Percentiles rank a stretch among this genome's conserved stretches.
phyloP scores from a whole-genome alignment of 2,329 filamentous ascomycete species.

The Sporothrix brunneoviolacea region DNA sequence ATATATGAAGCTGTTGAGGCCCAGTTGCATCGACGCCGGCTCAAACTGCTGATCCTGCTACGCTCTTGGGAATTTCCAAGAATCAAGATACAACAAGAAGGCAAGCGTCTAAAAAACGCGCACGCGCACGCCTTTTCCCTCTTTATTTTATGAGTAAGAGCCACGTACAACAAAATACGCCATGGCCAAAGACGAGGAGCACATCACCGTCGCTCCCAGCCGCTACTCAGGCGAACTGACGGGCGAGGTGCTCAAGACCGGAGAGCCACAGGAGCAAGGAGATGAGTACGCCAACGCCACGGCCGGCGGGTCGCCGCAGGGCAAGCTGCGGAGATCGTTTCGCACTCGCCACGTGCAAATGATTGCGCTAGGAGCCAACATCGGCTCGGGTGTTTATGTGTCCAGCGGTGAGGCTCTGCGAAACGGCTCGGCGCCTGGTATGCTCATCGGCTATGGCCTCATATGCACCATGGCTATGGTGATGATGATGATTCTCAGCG shows the following conservation, averaged over 20 bases:
- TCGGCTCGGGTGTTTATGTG: slow-evolving; percentile 16
- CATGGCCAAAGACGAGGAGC: slow-evolving; percentile 9
- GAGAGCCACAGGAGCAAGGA: slow-evolving; percentile 8
- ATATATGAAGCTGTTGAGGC: too few species aligned
- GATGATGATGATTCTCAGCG: slow-evolving; percentile 15
- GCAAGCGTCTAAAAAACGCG: too few species aligned
- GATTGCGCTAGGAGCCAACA: slow-evolving; percentile 18
- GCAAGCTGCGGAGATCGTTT: slow-evolving; percentile 11
- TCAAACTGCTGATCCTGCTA: too few species aligned
- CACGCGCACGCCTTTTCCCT: too few species aligned
- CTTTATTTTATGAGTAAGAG: too few species aligned
- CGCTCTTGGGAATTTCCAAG: too few species aligned
- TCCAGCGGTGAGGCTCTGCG: slow-evolving; percentile 35
- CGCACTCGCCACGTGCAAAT: slow-evolving; percentile 17
- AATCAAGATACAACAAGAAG: too few species aligned
- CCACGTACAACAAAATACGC: too few species aligned
- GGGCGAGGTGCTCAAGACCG: slow-evolving; percentile 12
- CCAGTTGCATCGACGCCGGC: too few species aligned
- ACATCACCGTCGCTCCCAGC: slow-evolving; percentile 9
- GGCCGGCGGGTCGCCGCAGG: background rate
- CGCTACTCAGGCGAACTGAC: slow-evolving; percentile 11
- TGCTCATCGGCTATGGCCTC: slow-evolving; percentile 16
- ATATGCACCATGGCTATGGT: slow-evolving; percentile 16
- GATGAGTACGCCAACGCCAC: slow-evolving; percentile 12
- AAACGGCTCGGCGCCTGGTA: slow-evolving; percentile 52